Percentiles rank a stretch among this genome's conserved stretches.
Conservation (phyloP, 2,329 filamentous ascomycete genomes). For the Fusarium nurragi region DNA sequence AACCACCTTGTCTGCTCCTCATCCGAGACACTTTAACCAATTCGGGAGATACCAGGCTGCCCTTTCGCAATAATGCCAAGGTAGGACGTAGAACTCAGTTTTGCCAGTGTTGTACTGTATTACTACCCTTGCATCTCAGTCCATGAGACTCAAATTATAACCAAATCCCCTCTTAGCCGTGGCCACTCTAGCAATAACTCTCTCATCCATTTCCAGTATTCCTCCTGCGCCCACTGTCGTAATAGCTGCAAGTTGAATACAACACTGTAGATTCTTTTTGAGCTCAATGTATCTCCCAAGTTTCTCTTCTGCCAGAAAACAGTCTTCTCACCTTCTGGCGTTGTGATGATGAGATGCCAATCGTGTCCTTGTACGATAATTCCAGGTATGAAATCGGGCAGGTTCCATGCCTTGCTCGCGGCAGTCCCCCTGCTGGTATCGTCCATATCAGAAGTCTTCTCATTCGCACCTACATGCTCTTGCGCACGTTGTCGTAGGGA, state of each 20-base stretch:
- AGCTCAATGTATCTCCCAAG: slow-evolving; percentile 2
- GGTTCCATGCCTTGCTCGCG: too few relatives aligned
- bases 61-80: too few relatives aligned
- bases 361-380: slow-evolving; percentile 12
- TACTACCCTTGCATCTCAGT: too few relatives aligned
- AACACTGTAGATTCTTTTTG: slow-evolving; percentile 9
- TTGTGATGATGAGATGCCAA: slow-evolving; percentile 12
- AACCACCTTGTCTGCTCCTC: too few relatives aligned
- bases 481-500: not conserved
- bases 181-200: not conserved
- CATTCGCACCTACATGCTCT: not conserved
- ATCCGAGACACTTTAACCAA: too few relatives aligned
- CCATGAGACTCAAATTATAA: not conserved
- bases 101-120: too few relatives aligned
- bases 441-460: too few relatives aligned
- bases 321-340: slow-evolving; percentile 1
- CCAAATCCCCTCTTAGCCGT: not conserved
- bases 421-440: too few relatives aligned
- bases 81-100: too few relatives aligned
- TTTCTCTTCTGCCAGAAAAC: slow-evolving; percentile 13
- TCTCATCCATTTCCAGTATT: slow-evolving; percentile 7
- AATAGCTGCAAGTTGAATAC: slow-evolving; percentile 4
- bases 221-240: not conserved
- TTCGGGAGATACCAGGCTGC: too few relatives aligned
- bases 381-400: slow-evolving; percentile 2